These are phyloP conservation scores for Fusarium sp. DNA, from an alignment of 2,329 filamentous ascomycete species.

Conservation along the genomic window DNA sequence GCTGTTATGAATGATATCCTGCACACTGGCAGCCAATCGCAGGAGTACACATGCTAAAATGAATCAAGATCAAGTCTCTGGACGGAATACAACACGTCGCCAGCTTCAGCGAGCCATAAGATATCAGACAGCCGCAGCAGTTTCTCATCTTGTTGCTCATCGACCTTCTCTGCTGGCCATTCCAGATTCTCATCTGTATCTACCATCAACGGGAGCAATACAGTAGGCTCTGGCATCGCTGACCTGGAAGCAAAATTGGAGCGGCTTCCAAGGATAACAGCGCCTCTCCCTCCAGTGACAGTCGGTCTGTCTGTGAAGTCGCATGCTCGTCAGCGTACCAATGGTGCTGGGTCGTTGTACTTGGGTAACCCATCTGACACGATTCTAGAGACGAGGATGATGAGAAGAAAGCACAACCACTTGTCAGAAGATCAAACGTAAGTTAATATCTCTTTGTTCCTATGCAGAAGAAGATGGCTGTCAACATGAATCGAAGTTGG, in stretches of 20 bases:
- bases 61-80: constrained; percentile 32
- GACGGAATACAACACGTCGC: constrained; percentile 29
- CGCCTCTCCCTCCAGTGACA: constrained; percentile 11
- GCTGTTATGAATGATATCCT: not conserved
- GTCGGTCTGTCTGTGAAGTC: constrained; percentile 10
- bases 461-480: not conserved
- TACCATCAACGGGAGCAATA: constrained; percentile 54
- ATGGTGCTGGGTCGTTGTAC: not conserved
- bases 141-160: constrained; percentile 58
- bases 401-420: constrained; percentile 32
- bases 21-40: not conserved
- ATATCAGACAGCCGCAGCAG: constrained; percentile 62
- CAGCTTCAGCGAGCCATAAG: constrained; percentile 37
- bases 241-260: constrained; percentile 52
- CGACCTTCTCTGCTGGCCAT: constrained; percentile 55
- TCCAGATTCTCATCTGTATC: constrained; percentile 64
- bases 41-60: constrained; percentile 8
- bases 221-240: constrained; percentile 45
- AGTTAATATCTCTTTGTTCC: not conserved
- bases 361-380: constrained; percentile 23
- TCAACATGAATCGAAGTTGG: not conserved
- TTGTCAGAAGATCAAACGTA: constrained; percentile 39
- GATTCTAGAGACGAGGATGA: constrained; percentile 22
- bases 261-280: constrained; percentile 35
- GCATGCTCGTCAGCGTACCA: constrained; percentile 5